Conservation (phyloP, 352 stramenopile species). For the Thalassiosira exigua region DNA sequence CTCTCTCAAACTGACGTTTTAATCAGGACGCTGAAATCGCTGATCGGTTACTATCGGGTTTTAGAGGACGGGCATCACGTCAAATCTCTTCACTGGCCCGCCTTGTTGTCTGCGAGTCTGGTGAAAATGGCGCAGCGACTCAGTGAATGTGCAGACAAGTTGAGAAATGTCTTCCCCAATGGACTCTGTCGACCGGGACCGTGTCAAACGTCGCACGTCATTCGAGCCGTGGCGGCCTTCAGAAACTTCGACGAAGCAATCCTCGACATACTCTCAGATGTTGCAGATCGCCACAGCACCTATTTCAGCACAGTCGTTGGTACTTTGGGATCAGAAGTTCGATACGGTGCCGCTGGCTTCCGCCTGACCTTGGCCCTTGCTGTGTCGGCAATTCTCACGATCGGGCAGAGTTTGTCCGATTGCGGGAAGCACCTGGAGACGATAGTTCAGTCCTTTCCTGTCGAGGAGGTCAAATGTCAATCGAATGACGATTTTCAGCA, state of each 20-base stretch:
- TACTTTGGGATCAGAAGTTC: constrained; percentile 17
- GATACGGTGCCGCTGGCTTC: constrained; percentile 43
- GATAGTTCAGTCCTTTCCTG: constrained; percentile 48
- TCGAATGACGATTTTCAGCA: no score
- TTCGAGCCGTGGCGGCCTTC: constrained; percentile 33
- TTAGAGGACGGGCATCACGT: constrained; percentile 25
- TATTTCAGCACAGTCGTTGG: constrained; percentile 41
- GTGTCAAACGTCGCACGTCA: constrained; percentile 32
- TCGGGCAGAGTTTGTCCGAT: constrained; percentile 24
- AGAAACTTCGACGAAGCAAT: constrained; percentile 44
- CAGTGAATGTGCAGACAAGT: constrained; percentile 31
- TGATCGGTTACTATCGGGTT: constrained; percentile 33
- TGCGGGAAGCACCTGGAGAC: constrained; percentile 42
- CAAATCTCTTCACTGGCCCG: constrained; percentile 36
- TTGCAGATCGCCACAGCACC: constrained; percentile 28
- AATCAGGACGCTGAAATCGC: constrained; percentile 41
- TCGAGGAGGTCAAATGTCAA: constrained; percentile 21
- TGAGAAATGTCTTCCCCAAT: constrained; percentile 46
- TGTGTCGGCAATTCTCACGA: constrained; percentile 35
- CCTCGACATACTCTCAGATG: constrained; percentile 30
- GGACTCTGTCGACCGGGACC: constrained; percentile 36
- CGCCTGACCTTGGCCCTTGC: constrained; percentile 42
- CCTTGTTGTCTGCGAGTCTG: constrained; percentile 35
- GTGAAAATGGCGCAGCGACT: constrained; percentile 35
- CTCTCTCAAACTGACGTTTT: constrained; percentile 39